phyloP scores from a whole-genome alignment of 2,329 filamentous ascomycete genomes.

The Chaetomiaceae sp. region DNA sequence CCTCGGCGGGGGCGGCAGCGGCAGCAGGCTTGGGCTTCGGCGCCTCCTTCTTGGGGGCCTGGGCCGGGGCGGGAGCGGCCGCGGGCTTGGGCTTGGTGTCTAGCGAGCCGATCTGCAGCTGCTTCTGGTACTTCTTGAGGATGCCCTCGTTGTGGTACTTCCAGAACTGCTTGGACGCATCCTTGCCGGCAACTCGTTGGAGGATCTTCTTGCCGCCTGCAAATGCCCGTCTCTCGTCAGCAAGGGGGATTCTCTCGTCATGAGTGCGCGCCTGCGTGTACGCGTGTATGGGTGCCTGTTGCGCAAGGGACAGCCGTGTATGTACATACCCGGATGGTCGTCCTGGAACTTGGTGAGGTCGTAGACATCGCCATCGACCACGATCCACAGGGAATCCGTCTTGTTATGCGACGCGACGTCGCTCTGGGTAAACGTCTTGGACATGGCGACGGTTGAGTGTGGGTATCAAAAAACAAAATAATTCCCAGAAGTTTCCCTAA shows the following conservation, averaged over 20 bases:
- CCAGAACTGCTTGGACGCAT: slow-evolving; percentile 64
- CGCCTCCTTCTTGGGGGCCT: slow-evolving; percentile 38
- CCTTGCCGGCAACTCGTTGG: slow-evolving; percentile 58
- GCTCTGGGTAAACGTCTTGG: slow-evolving; percentile 74
- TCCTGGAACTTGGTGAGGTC: slow-evolving; percentile 87
- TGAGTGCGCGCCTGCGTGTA: too few species aligned
- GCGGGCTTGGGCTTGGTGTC: slow-evolving; percentile 74
- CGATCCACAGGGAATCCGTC: slow-evolving; percentile 76
- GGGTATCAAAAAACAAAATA: too few species aligned
- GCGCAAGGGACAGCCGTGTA: not conserved
- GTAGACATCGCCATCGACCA: slow-evolving; percentile 93
- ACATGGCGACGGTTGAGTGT: slow-evolving; percentile 67
- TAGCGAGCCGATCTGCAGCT: slow-evolving; percentile 79
- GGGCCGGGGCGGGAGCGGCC: slow-evolving; percentile 48
- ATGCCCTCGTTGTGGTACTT: slow-evolving; percentile 81
- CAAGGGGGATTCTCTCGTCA: not conserved
- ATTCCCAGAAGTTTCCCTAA: too few species aligned
- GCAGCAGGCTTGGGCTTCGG: slow-evolving; percentile 37
- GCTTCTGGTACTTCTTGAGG: slow-evolving; percentile 76
- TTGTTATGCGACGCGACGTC: slow-evolving; percentile 94
- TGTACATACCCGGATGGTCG: slow-evolving; percentile 67
- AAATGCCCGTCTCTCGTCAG: slow-evolving; percentile 3
- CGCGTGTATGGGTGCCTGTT: too few species aligned
- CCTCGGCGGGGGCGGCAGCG: slow-evolving; percentile 38
- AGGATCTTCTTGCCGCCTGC: slow-evolving; percentile 61